Evolutionary conservation across 805 yeast species (phyloP).

Genomic region (Naumovozyma dairenensis): DNA sequence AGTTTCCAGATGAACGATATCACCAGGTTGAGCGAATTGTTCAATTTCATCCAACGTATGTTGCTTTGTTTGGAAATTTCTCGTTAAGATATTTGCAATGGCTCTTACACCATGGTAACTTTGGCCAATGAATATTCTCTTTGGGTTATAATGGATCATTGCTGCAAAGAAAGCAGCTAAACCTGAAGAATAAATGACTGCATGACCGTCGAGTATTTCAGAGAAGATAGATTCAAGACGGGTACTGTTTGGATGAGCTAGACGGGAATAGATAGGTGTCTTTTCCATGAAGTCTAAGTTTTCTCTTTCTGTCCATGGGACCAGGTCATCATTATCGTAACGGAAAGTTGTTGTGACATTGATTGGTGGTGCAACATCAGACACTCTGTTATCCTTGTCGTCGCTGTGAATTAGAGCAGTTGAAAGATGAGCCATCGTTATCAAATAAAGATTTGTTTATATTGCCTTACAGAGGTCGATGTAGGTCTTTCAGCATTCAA

Average conservation of each 20-base stretch:
- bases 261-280: conserved; percentile 55
- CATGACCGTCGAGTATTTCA: conserved; percentile 50
- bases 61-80: conserved; percentile 49
- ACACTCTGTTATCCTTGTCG: conserved; percentile 43
- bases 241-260: conserved; percentile 62
- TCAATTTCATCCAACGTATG: conserved; percentile 44
- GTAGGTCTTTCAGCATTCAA: no score
- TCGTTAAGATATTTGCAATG: conserved; percentile 49
- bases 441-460: no score
- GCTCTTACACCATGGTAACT: conserved; percentile 84
- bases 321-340: conserved; percentile 48
- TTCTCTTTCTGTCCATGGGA: conserved; percentile 35
- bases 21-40: conserved; percentile 43
- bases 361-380: conserved; percentile 70
- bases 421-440: no score
- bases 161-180: conserved; percentile 73
- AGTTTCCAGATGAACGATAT: conserved; percentile 73
- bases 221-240: conserved; percentile 60
- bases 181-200: conserved; percentile 69
- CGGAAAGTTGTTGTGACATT: conserved; percentile 72
- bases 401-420: conserved; percentile 66
- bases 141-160: conserved; percentile 62
- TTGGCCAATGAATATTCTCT: conserved; percentile 59
- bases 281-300: conserved; percentile 28
- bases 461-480: no score